Evolutionary conservation across 176 grass and related monocot species (phyloP), one percentile per base, ranked within the genome.

Genomic region (Avena eriantha): DNA sequence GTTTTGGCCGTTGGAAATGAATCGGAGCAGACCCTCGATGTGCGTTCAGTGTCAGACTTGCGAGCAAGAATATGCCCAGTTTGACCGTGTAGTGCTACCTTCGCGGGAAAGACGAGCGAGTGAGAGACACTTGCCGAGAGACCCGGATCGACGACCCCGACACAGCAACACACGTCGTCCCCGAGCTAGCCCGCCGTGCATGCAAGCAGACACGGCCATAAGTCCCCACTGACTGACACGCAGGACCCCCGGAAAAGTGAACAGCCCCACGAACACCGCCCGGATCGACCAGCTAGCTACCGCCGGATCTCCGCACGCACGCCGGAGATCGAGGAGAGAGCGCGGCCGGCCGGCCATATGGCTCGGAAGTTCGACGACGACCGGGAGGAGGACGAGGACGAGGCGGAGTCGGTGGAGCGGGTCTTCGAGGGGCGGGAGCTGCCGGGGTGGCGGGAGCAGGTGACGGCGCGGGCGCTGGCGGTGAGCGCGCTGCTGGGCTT

Each of bases 391-490:
- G 73, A 76, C 16, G 73, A 76, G 1, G 73, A 31, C 17, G 68
- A 35, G 35, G 33, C 35, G 26, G 47, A 76, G 73, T 76, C 73
- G 73, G 48, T 76, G 3, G 73, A 76, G 73, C 47, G 47, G 48
- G 48, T 76, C 48, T 76, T 76, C 73, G 73, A 76, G 73, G 73
- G 73, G 24, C 73, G 49, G 15, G 73, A 76, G 73, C 23, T 76
- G 73, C 73, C 73, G 15, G 48, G 17, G 15, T 98, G 95, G 93
- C 82, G 45, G 83, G 89, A 95, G 58, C 95, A 97, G 76, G 76
- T 98, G 78, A 98, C 93, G 64, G 13, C 46, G 79, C 91, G 95
- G 2, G 93, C 95, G 48, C 79, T 95, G 69, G 89, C 85, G 18
- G 93, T 95, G 69, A 93, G 90, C 77, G 85, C 89, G 49, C 41